These are phyloP conservation scores for Eimeria praecox DNA, from an alignment of 169 alveolate species.

Conservation along the genomic window DNA sequence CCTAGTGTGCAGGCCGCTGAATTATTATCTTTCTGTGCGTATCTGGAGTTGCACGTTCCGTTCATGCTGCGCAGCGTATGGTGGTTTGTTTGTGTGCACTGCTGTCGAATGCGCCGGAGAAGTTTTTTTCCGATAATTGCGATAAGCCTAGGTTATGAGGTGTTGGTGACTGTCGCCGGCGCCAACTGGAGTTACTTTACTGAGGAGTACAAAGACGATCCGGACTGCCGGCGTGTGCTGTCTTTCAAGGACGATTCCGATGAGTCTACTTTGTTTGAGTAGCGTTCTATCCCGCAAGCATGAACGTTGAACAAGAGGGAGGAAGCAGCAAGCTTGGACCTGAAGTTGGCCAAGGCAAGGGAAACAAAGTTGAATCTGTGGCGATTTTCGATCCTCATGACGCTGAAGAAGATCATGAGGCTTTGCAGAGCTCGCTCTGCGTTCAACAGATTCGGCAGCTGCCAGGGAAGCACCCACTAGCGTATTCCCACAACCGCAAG, in stretches of 20 bases:
- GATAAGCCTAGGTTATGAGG: conserved; percentile 65
- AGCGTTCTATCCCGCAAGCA: background rate
- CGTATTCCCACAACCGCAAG: background rate
- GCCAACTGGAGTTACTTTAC: conserved; percentile 45
- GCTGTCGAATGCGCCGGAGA: conserved; percentile 50
- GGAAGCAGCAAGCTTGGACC: background rate
- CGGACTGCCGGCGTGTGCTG: conserved; percentile 22
- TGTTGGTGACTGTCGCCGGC: conserved; percentile 55
- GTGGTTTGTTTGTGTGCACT: background rate
- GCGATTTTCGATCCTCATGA: background rate
- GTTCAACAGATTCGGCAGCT: background rate
- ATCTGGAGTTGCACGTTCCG: background rate
- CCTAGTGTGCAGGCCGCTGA: background rate
- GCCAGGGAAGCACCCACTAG: background rate
- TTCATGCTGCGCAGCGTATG: background rate
- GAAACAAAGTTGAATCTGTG: background rate
- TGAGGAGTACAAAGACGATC: background rate
- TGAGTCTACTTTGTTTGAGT: background rate
- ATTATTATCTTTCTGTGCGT: background rate
- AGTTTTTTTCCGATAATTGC: conserved; percentile 31
- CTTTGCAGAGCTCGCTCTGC: background rate
- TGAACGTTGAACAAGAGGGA: background rate
- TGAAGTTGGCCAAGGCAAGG: background rate
- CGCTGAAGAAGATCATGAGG: background rate
- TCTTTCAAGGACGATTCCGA: background rate